Evolutionary conservation across 2,329 filamentous ascomycete species (phyloP).

Genomic region (Nectriaceae sp.): DNA sequence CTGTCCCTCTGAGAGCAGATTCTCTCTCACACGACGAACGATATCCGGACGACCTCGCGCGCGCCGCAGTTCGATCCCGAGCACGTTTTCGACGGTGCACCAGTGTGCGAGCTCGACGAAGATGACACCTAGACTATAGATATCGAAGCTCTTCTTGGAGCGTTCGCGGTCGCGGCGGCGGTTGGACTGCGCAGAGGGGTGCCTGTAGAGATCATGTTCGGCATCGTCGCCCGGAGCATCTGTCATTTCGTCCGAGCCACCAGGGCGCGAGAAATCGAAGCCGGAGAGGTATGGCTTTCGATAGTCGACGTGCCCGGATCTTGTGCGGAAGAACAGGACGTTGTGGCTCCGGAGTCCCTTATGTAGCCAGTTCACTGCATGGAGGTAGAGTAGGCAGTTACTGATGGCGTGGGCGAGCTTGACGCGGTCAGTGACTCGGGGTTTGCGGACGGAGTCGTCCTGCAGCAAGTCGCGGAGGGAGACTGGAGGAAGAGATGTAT

Average conservation of each 20-base stretch:
- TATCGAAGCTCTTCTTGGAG: slow-evolving; percentile 52
- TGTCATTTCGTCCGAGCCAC: slow-evolving; percentile 50
- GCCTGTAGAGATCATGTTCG: slow-evolving; percentile 51
- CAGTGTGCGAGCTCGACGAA: slow-evolving; percentile 57
- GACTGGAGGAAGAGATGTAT: slow-evolving; percentile 41
- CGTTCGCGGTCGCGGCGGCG: slow-evolving; percentile 32
- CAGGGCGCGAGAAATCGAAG: slow-evolving; percentile 57
- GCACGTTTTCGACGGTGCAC: slow-evolving; percentile 46
- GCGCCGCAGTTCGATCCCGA: slow-evolving; percentile 40
- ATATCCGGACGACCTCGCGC: slow-evolving; percentile 38
- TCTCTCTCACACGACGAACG: slow-evolving; percentile 37
- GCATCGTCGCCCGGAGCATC: slow-evolving; percentile 48
- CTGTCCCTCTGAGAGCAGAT: slow-evolving; percentile 31
- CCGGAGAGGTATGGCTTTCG: slow-evolving; percentile 49
- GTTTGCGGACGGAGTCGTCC: slow-evolving; percentile 38
- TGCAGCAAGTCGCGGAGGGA: slow-evolving; percentile 51
- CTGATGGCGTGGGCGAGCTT: slow-evolving; percentile 52
- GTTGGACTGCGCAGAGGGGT: slow-evolving; percentile 44
- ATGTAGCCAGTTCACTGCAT: slow-evolving; percentile 59
- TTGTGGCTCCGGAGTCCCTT: slow-evolving; percentile 58
- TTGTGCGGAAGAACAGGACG: slow-evolving; percentile 50
- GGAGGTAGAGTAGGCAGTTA: slow-evolving; percentile 55
- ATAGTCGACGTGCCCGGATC: slow-evolving; percentile 36
- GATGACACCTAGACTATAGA: slow-evolving; percentile 55
- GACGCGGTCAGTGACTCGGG: slow-evolving; percentile 53